Percentiles rank a stretch among this genome's conserved stretches.
Conservation (phyloP, 805 yeast species). For the Nakazawaea ernobii region DNA sequence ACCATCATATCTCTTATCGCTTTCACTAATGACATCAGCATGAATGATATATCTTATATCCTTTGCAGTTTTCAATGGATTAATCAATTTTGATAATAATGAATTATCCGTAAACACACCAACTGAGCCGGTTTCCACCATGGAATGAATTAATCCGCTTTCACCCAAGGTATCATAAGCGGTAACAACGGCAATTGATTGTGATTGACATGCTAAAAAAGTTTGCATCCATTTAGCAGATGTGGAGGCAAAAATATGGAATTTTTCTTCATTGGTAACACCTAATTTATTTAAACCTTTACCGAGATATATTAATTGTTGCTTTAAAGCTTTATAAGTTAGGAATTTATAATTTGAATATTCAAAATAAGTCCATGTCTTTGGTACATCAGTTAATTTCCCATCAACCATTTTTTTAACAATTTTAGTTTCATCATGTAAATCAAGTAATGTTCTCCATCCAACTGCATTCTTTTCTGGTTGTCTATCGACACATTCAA, state of each 20-base stretch:
- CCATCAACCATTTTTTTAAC: slow-evolving; percentile 79
- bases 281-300: slow-evolving; percentile 77
- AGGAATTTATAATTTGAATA: slow-evolving; percentile 64
- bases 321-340: slow-evolving; percentile 51
- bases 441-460: slow-evolving; percentile 69
- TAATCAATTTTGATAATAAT: slow-evolving; percentile 58
- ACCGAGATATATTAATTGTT: slow-evolving; percentile 49
- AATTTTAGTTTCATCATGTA: slow-evolving; percentile 70
- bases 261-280: slow-evolving; percentile 47
- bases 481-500: slow-evolving; percentile 54
- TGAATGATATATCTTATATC: slow-evolving; percentile 67
- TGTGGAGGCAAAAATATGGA: slow-evolving; percentile 86
- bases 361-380: slow-evolving; percentile 86
- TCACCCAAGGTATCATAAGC: slow-evolving; percentile 96
- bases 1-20: slow-evolving; percentile 63
- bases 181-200: slow-evolving; percentile 81
- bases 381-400: slow-evolving; percentile 61
- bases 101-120: slow-evolving; percentile 83
- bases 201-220: slow-evolving; percentile 72
- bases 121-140: slow-evolving; percentile 71
- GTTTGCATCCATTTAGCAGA: slow-evolving; percentile 89
- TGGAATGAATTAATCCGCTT: slow-evolving; percentile 78
- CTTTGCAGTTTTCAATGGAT: slow-evolving; percentile 63
- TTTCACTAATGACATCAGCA: slow-evolving; percentile 51
- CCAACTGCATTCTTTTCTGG: slow-evolving; percentile 59